Conservation (phyloP, 139 green algal genomes). For the Tetradesmus lagerheimii region DNA sequence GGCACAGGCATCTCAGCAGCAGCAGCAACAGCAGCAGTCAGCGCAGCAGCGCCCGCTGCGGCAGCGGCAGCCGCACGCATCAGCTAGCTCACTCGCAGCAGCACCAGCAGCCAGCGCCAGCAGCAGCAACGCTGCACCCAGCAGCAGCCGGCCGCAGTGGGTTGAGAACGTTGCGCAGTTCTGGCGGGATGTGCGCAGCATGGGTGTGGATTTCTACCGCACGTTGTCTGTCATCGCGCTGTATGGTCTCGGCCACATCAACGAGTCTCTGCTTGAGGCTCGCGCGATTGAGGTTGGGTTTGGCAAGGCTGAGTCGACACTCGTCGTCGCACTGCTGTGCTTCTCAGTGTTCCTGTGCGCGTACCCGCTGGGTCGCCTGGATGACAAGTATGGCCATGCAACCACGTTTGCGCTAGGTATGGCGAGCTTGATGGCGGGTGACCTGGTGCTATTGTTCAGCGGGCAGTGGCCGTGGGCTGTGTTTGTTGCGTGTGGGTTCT, state of each 20-base stretch:
- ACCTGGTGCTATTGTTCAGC: slow-evolving; percentile 63
- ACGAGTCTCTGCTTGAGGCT: slow-evolving; percentile 62
- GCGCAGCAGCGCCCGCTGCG: neutral
- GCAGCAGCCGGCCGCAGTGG: slow-evolving; percentile 37
- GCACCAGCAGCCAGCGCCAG: neutral
- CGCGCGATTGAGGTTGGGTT: slow-evolving; percentile 72
- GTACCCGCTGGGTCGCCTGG: slow-evolving; percentile 67
- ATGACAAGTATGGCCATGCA: slow-evolving; percentile 59
- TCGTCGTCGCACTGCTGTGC: slow-evolving; percentile 64
- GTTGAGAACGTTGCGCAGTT: slow-evolving; percentile 35
- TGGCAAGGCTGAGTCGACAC: slow-evolving; percentile 73
- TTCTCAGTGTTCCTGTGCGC: slow-evolving; percentile 63
- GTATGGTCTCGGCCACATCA: slow-evolving; percentile 69
- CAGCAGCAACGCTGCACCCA: neutral
- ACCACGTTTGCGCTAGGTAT: slow-evolving; percentile 71
- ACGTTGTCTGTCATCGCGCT: slow-evolving; percentile 65
- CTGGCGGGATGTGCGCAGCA: slow-evolving; percentile 49
- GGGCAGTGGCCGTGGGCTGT: slow-evolving; percentile 59
- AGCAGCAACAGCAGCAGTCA: slow-evolving; percentile 42
- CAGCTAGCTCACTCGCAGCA: neutral
- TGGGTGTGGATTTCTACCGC: slow-evolving; percentile 71
- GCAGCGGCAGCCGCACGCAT: neutral
- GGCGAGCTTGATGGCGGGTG: slow-evolving; percentile 57
- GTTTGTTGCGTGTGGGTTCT: slow-evolving; percentile 63
- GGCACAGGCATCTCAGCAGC: neutral